Evolutionary conservation across 73 alveolate species (phyloP), one percentile per base, ranked within the genome.

Genomic region (Paramecium octaurelia): DNA sequence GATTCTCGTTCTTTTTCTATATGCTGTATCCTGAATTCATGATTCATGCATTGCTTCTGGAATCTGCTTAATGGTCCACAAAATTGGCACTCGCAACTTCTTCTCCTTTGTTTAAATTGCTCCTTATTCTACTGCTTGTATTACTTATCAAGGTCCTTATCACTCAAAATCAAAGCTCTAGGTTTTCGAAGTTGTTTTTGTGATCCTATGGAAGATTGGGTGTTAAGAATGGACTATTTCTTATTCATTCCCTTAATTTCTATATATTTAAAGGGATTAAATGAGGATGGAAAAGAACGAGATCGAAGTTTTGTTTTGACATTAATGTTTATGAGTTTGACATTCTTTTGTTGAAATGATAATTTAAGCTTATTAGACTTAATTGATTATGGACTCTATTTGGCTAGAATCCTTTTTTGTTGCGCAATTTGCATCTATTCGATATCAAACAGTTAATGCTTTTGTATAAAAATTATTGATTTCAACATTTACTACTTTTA

Each of bases 1-100:
- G 84, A 64, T 64, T 64, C 84, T 24, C 84, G 21, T 64, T 64
- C 84, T 64, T 64, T 64, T 14, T 64, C 84, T 9, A 64, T 64
- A 12, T 64, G 46, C n/a, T 64, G 27, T 31, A 64, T 14, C 12
- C 20, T 64, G 46, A 64, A 64, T 64, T 64, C 84, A 64, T 64
- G 84, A 64, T 64, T 64, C 84, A 64, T 64, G n/a, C 50, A 64
- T 34, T 64, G 16, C 27, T 64, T 64, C 46, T 64, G 12, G 29
- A 64, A 64, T 31, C 46, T 27, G 24, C 21, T 64, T n/a, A 64
- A 31, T 11, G 23, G 50, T 11, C 84, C 84, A 27, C 84, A 64
- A 64, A 64, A 23, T 64, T 27, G 11, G 31, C 84, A 64, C 12
- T 64, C 84, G 12, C 84, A 64, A 34, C 84, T 64, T 64, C 84